Percentiles rank a stretch among this genome's conserved stretches.
Conservation (phyloP, 2,329 filamentous ascomycete species). For the Scortechinia acanthostroma region DNA sequence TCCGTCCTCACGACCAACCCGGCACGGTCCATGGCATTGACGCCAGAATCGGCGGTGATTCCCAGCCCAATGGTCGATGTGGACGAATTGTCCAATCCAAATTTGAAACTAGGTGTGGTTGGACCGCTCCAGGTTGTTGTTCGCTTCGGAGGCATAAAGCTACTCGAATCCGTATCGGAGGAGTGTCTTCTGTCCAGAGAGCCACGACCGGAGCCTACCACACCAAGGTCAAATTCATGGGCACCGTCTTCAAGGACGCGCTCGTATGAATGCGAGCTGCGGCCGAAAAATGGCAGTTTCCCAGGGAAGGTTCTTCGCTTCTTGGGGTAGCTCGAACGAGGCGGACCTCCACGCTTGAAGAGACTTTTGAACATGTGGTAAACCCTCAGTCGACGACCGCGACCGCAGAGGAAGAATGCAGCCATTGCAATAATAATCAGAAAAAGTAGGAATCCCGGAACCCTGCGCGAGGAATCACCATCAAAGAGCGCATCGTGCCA, state of each 20-base stretch:
- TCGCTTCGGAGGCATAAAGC: not conserved
- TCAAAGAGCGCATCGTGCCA: conserved; percentile 52
- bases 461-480: conserved; percentile 57
- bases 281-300: conserved; percentile 61
- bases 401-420: conserved; percentile 70
- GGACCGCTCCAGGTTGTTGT: conserved; percentile 12
- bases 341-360: conserved; percentile 28
- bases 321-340: conserved; percentile 37
- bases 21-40: conserved; percentile 50
- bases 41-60: conserved; percentile 3
- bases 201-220: conserved; percentile 56
- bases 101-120: conserved; percentile 21
- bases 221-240: conserved; percentile 72
- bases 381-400: conserved; percentile 63
- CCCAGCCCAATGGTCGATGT: conserved; percentile 16
- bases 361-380: conserved; percentile 41
- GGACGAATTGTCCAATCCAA: conserved; percentile 26
- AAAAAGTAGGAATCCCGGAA: conserved; percentile 72
- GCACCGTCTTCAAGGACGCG: conserved; percentile 75
- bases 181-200: conserved; percentile 24
- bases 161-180: not conserved
- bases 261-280: conserved; percentile 59
- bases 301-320: conserved; percentile 15
- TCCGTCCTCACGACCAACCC: conserved; percentile 78
- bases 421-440: conserved; percentile 65